These are phyloP conservation scores for Rhinocladiella similis DNA, from an alignment of 2,329 filamentous ascomycete species.

Conservation along the genomic window DNA sequence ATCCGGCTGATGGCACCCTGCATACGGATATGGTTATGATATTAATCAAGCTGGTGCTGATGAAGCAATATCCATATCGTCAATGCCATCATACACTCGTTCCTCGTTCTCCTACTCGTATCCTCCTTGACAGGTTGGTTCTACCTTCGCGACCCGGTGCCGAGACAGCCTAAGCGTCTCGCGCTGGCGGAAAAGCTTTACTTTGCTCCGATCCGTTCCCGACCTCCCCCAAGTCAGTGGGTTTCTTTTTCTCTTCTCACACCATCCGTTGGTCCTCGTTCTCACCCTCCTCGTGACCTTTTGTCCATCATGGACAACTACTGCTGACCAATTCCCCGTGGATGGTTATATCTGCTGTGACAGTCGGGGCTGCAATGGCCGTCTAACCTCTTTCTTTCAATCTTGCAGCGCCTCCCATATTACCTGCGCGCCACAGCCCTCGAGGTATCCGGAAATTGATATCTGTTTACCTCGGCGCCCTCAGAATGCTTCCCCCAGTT, in stretches of 20 bases:
- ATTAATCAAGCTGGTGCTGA: background rate
- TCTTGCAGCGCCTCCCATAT: no score
- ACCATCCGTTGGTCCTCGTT: conserved; percentile 4
- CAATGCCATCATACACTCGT: background rate
- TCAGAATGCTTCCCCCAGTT: conserved; percentile 46
- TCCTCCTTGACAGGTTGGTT: background rate
- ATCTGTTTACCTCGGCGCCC: background rate
- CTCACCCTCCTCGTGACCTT: conserved; percentile 10
- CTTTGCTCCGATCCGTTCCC: background rate
- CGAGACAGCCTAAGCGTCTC: background rate
- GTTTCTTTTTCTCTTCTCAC: conserved; percentile 16
- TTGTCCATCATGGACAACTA: background rate
- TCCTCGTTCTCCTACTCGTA: background rate
- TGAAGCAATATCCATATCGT: background rate
- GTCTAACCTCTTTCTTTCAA: background rate
- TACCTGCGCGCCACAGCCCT: background rate
- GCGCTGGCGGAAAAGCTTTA: background rate
- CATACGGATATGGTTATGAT: no score
- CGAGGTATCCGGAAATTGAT: background rate
- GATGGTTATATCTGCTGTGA: conserved; percentile 4
- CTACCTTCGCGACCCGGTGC: background rate
- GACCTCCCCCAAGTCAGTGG: background rate
- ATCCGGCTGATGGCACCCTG: no score
- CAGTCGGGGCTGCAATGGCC: background rate
- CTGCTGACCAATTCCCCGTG: conserved; percentile 13